A percentile compares a stretch with the other conserved stretches of the same genome.
These are phyloP conservation scores for Eremochloa ophiuroides DNA, from an alignment of 176 grass and related monocot genomes.

Conservation along the genomic window DNA sequence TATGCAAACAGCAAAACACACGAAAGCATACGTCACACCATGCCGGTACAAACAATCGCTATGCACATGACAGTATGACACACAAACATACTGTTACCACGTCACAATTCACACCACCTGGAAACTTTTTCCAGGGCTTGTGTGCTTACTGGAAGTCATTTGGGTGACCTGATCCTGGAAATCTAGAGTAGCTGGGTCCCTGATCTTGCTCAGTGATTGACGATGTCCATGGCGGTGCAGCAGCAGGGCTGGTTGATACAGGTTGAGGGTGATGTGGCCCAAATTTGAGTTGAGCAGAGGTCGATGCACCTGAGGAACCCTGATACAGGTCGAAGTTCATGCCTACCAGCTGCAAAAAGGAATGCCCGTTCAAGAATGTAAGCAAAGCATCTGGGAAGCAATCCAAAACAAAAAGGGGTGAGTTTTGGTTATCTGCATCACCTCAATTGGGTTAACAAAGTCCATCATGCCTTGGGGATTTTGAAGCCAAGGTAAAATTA, in stretches of 20 bases:
- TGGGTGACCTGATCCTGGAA: neutral
- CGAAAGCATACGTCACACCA: neutral
- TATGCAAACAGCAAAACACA: neutral
- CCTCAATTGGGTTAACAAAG: neutral
- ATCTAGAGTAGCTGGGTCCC: neutral
- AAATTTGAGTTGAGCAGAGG: neutral
- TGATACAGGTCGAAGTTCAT: neutral
- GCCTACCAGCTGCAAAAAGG: neutral
- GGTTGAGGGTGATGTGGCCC: neutral
- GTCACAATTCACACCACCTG: neutral
- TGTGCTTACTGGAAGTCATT: neutral
- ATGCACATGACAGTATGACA: neutral
- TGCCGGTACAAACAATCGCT: neutral
- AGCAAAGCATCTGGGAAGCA: neutral
- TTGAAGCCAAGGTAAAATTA: neutral
- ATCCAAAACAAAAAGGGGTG: neutral
- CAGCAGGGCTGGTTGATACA: neutral
- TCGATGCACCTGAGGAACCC: neutral
- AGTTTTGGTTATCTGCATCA: neutral
- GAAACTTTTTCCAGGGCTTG: neutral
- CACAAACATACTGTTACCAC: neutral
- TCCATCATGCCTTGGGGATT: neutral
- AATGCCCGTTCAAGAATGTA: neutral
- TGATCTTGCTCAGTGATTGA: neutral
- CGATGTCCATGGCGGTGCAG: neutral